These are phyloP conservation scores for Rhodamnia argentea DNA, from an alignment of 345 rosid species.

Conservation along the genomic window DNA sequence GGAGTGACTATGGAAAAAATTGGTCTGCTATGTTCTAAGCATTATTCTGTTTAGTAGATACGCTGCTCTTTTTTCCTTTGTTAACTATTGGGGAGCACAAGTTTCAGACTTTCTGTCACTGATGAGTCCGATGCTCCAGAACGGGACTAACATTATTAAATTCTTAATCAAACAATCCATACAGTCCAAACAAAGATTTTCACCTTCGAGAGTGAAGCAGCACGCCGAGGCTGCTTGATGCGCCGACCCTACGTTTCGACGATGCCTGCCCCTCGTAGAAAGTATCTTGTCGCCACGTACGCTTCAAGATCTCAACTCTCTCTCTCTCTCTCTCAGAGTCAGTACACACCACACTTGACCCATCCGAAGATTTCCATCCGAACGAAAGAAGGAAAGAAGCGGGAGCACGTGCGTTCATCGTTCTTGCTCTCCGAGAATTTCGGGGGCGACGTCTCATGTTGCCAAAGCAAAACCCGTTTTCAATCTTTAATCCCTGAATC, in stretches of 20 bases:
- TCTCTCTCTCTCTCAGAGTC: not conserved
- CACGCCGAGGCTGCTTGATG: not conserved
- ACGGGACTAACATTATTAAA: too few relatives aligned
- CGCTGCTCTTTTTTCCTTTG: not conserved
- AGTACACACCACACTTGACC: not conserved
- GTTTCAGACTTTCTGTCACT: not conserved
- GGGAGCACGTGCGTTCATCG: not conserved
- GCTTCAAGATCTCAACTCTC: not conserved
- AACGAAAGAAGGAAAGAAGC: not conserved
- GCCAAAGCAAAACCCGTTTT: not conserved
- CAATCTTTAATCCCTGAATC: too few relatives aligned
- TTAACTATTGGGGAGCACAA: not conserved
- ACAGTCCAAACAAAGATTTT: not conserved
- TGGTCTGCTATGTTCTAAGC: not conserved
- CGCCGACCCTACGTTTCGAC: not conserved
- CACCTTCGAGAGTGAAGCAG: not conserved
- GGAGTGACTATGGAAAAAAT: not conserved
- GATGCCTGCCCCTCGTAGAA: not conserved
- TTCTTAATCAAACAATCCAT: not conserved
- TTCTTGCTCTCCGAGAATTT: not conserved
- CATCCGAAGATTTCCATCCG: not conserved
- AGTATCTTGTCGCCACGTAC: not conserved
- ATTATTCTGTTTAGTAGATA: not conserved
- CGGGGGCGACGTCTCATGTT: not conserved
- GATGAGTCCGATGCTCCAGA: not conserved